These are phyloP conservation scores for Epichloe amarillans DNA, from an alignment of 2,329 filamentous ascomycete species.

Conservation along the genomic window DNA sequence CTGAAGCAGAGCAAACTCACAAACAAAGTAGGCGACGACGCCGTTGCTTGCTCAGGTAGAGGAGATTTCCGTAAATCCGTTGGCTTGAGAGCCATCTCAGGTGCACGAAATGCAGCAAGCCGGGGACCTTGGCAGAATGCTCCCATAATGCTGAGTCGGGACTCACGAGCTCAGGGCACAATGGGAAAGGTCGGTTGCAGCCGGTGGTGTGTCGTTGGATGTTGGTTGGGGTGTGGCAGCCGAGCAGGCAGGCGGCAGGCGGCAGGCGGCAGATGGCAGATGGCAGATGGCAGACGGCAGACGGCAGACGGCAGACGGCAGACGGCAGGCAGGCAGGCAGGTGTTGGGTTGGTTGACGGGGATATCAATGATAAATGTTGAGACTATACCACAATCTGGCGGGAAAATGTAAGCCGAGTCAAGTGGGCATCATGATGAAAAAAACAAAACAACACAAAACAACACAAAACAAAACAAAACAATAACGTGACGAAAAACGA, in stretches of 20 bases:
- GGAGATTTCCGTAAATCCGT: background rate
- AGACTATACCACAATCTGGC: background rate
- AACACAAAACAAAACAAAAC: background rate
- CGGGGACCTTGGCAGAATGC: constrained; percentile 3
- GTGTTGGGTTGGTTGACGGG: too few relatives aligned
- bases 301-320: too few relatives aligned
- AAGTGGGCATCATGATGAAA: background rate
- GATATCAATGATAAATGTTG: background rate
- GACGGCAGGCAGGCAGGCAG: too few relatives aligned
- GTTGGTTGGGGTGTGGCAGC: background rate
- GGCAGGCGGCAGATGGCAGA: background rate
- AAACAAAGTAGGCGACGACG: constrained; percentile 2
- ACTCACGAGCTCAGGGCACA: background rate
- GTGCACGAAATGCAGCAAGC: constrained; percentile 1
- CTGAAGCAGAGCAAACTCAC: constrained; percentile 2
- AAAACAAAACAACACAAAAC: background rate
- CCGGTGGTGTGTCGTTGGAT: background rate
- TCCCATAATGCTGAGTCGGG: constrained; percentile 2
- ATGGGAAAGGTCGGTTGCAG: background rate
- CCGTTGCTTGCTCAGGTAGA: background rate
- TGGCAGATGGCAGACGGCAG: too few relatives aligned
- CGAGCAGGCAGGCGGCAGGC: too few relatives aligned
- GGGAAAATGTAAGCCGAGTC: background rate
- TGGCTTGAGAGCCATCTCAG: background rate
- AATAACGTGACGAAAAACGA: background rate